Evolutionary conservation across 257 asterid species (phyloP).

Genomic region (Solanum sejunctum): DNA sequence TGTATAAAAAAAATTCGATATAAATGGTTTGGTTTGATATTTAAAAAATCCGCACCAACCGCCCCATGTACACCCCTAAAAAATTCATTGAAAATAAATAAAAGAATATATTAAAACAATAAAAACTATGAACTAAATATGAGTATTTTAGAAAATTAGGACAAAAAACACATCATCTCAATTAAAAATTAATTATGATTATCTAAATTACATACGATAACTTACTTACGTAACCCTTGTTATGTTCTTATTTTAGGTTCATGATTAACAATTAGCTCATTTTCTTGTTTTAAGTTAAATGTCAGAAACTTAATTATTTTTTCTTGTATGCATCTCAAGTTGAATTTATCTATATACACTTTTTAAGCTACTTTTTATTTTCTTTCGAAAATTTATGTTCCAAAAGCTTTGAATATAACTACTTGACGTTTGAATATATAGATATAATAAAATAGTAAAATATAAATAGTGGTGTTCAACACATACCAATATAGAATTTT

Average conservation of each 20-base stretch:
- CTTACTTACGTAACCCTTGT: not conserved
- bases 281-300: not conserved
- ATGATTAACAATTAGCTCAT: not conserved
- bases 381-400: not conserved
- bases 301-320: not conserved
- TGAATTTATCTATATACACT: not conserved
- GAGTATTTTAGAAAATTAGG: not conserved
- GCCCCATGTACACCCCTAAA: too few species aligned
- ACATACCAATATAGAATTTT: too few species aligned
- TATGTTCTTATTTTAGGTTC: not conserved
- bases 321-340: not conserved
- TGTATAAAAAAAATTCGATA: too few species aligned
- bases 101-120: not conserved
- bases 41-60: too few species aligned
- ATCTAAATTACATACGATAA: not conserved
- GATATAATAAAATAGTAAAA: not conserved
- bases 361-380: not conserved
- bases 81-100: not conserved
- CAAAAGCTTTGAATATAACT: not conserved
- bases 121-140: not conserved
- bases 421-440: not conserved
- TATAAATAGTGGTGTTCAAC: not conserved
- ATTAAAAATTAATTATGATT: not conserved
- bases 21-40: too few species aligned
- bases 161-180: not conserved